Base-by-base conservation (phyloP, 2,329 filamentous ascomycete species). In the Cladophialophora exuberans region DNA sequence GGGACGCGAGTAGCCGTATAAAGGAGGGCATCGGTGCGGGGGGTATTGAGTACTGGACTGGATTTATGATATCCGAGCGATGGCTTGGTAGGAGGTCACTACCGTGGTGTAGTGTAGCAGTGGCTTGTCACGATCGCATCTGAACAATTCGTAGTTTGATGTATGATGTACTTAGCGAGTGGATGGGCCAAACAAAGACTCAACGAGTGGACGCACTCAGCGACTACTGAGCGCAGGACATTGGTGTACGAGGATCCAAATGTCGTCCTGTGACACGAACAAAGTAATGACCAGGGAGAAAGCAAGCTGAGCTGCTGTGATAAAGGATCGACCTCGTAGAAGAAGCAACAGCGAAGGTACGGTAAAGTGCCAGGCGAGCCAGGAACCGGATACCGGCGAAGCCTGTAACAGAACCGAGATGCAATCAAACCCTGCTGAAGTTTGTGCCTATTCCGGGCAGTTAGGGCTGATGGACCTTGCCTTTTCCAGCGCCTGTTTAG, bases 161-260 rank as follows among this genome's bases (percentile, higher is more conserved):
- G 33, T 10, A 28, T 23, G 11, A 6, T 11, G 3, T 3, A 38
- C 7, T 13, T 23, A 31, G 25, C 26, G 28, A 6, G n/a, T 20
- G 7, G 26, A 47, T 10, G 25, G 22, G 10, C n/a, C 28, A 46
- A 41, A 45, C 7, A 10, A 25, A 31, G n/a, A n/a, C n/a, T n/a
- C 20, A 48, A 54, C 31, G 38, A 54, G 28, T n/a, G 31, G 54
- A 50, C 43, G 49, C 33, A 45, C 30, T 49, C 15, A 23, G 15
- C 17, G 33, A 45, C 25, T 15, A 30, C 25, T 31, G 33, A 30
- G 49, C 38, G 45, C 31, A 44, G 46, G 38, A 50, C 15, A 39
- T 35, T 45, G n/a, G n/a, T 44, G 33, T n/a, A 41, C 31, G 18
- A 30, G 20, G 23, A 6, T 33, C 41, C 20, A 47, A 18, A 18